Conservation (phyloP, 495 filamentous ascomycete species). For the Aspergillus sclerotiicarbonarius region DNA sequence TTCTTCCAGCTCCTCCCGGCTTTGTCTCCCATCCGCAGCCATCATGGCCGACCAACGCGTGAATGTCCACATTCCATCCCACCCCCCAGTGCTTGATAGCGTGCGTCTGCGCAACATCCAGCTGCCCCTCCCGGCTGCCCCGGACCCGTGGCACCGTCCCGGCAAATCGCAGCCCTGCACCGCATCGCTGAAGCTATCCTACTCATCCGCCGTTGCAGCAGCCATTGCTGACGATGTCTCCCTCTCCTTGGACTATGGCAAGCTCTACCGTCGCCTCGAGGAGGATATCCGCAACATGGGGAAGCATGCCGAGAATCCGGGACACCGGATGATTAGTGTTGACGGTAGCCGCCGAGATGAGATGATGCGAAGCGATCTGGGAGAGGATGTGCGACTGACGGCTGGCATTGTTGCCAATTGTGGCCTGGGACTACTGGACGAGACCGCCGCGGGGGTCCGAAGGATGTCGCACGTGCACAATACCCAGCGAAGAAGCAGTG, state of each 20-base stretch:
- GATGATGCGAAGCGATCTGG: constrained; percentile 27
- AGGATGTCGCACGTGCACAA: constrained; percentile 40
- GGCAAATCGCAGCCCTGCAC: constrained; percentile 46
- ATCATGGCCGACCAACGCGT: constrained; percentile 32
- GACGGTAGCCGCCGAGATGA: constrained; percentile 34
- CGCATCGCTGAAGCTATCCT: constrained; percentile 43
- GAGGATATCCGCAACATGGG: constrained; percentile 34
- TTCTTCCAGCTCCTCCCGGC: not conserved
- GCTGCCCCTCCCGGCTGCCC: constrained; percentile 41
- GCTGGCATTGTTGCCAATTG: constrained; percentile 40
- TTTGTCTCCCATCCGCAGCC: not conserved
- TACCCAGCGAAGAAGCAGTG: constrained; percentile 29
- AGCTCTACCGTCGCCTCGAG: constrained; percentile 47
- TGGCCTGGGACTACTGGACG: constrained; percentile 39
- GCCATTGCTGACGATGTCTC: constrained; percentile 46
- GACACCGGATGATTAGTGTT: constrained; percentile 29
- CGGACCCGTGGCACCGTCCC: constrained; percentile 47
- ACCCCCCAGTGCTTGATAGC: constrained; percentile 39
- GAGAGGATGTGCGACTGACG: constrained; percentile 39
- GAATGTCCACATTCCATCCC: constrained; percentile 35
- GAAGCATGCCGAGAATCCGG: constrained; percentile 23
- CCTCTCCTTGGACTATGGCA: constrained; percentile 47
- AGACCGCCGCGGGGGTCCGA: constrained; percentile 42
- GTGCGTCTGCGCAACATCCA: constrained; percentile 43
- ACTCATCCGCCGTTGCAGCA: constrained; percentile 42